Percentiles rank a stretch among this genome's conserved stretches.
These are phyloP conservation scores for Condylostoma magnum DNA, from an alignment of 169 alveolate species.

Conservation along the genomic window DNA sequence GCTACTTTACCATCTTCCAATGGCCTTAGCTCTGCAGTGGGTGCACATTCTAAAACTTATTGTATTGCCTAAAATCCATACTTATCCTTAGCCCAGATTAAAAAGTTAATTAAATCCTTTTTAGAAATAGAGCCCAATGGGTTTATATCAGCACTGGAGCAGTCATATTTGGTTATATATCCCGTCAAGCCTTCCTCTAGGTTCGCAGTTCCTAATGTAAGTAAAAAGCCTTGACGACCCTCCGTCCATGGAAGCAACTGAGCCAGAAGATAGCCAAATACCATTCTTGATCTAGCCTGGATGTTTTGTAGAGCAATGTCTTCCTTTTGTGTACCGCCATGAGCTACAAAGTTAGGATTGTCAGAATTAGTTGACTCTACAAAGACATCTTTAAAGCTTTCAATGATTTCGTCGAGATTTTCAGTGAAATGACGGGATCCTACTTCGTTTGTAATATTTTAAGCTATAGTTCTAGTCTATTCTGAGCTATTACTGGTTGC, in stretches of 20 bases:
- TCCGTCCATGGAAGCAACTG: constrained; percentile 63
- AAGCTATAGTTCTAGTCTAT: constrained; percentile 52
- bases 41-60: constrained; percentile 41
- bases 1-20: constrained; percentile 31
- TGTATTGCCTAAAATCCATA: background rate
- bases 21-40: constrained; percentile 84
- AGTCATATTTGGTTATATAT: constrained; percentile 70
- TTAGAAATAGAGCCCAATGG: constrained; percentile 77
- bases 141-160: constrained; percentile 68
- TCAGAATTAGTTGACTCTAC: background rate
- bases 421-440: constrained; percentile 57
- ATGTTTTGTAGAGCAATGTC: constrained; percentile 80
- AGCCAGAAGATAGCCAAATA: constrained; percentile 58
- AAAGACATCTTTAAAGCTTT: constrained; percentile 37
- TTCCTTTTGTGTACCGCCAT: constrained; percentile 72
- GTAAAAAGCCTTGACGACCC: constrained; percentile 56
- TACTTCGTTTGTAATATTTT: constrained; percentile 56
- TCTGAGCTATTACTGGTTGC: constrained; percentile 53
- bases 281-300: constrained; percentile 73
- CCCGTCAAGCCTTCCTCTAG: constrained; percentile 74
- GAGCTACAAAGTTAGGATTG: constrained; percentile 45
- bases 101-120: constrained; percentile 50
- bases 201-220: constrained; percentile 64
- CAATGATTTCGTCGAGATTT: constrained; percentile 47
- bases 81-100: background rate